Conservation (phyloP, 1,284 basidiomycete species). For the Ustilago cynodontis region DNA sequence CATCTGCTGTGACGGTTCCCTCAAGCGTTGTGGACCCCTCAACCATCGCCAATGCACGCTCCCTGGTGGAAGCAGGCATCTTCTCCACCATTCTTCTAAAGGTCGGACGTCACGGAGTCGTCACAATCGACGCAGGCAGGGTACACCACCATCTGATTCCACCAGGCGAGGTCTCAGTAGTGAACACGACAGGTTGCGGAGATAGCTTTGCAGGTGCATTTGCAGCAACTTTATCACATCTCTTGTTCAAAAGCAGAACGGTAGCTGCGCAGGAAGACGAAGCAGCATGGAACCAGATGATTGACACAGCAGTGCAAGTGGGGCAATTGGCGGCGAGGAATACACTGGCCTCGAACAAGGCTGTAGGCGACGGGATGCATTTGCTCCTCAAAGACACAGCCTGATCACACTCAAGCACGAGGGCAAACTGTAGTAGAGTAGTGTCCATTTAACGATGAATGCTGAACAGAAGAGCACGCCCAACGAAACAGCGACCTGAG, state of each 20-base stretch:
- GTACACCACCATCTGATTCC: slow-evolving; percentile 45
- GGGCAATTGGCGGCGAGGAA: slow-evolving; percentile 45
- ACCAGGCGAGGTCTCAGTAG: slow-evolving; percentile 14
- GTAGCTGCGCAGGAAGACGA: background rate
- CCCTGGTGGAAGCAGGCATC: slow-evolving; percentile 16
- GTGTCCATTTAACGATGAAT: slow-evolving; percentile 9
- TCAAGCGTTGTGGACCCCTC: background rate
- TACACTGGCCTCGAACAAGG: slow-evolving; percentile 32
- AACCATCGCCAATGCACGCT: slow-evolving; percentile 7
- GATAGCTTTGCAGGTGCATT: slow-evolving; percentile 66
- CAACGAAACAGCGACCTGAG: background rate
- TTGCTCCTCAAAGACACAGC: slow-evolving; percentile 11
- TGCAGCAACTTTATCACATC: slow-evolving; percentile 38
- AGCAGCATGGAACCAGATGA: background rate
- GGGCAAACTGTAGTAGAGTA: background rate
- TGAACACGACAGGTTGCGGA: slow-evolving; percentile 68
- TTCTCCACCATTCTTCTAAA: slow-evolving; percentile 51
- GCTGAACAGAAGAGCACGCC: background rate
- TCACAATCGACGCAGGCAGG: slow-evolving; percentile 18
- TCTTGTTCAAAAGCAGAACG: background rate
- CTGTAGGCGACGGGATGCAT: slow-evolving; percentile 39
- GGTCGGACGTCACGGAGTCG: slow-evolving; percentile 43
- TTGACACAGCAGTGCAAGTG: slow-evolving; percentile 27
- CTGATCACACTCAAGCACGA: background rate
- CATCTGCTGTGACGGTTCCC: background rate